phyloP scores from a whole-genome alignment of 257 asterid genomes.

The Solanum pimpinellifolium region DNA sequence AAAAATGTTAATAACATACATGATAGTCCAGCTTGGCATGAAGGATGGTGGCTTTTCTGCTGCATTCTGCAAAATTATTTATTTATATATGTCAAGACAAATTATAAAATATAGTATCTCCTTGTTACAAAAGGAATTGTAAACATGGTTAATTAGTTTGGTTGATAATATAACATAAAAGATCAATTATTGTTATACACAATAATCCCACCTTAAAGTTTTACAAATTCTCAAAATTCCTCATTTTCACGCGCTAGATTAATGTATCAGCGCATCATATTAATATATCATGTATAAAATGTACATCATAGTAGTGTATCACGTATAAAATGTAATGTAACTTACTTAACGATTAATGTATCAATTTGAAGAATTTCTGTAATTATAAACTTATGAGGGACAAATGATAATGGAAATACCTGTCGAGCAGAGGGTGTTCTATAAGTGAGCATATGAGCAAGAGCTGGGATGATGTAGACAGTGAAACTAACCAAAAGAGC shows the following conservation, averaged over 20 bases:
- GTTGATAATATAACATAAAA: too few relatives aligned
- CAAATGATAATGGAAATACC: constrained; percentile 10
- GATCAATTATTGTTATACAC: too few relatives aligned
- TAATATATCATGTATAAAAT: too few relatives aligned
- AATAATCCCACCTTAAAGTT: too few relatives aligned
- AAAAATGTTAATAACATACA: constrained; percentile 58
- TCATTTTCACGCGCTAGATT: too few relatives aligned
- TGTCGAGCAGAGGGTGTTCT: constrained; percentile 63
- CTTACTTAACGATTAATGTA: too few relatives aligned
- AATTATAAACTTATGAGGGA: too few relatives aligned
- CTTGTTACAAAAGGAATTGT: background rate
- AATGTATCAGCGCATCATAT: too few relatives aligned
- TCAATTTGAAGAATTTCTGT: too few relatives aligned
- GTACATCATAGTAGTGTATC: too few relatives aligned
- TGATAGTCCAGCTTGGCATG: constrained; percentile 73
- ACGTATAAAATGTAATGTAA: too few relatives aligned
- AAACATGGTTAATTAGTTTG: background rate
- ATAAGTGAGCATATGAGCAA: constrained; percentile 88
- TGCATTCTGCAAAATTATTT: constrained; percentile 45
- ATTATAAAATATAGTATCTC: background rate
- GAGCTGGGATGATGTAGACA: constrained; percentile 81
- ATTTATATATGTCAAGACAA: background rate
- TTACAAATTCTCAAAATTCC: too few relatives aligned
- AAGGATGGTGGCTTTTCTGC: constrained; percentile 87
- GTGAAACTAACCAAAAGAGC: constrained; percentile 93